Conservation (phyloP, 2,329 filamentous ascomycete genomes). For the Stromatinia cepivora region DNA sequence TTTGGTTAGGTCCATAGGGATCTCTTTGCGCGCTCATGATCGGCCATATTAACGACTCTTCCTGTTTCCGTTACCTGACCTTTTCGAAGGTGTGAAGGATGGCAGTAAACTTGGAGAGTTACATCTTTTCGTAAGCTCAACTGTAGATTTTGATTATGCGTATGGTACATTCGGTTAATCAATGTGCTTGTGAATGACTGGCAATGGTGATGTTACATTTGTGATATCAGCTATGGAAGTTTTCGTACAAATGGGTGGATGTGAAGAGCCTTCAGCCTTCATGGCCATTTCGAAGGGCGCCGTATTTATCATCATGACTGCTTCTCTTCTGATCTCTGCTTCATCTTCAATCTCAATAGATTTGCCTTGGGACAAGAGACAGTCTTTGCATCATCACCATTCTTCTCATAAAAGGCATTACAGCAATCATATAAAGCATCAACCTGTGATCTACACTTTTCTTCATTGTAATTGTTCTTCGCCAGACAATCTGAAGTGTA, state of each 20-base stretch:
- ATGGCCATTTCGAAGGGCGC: background rate
- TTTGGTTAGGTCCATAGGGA: constrained; percentile 82
- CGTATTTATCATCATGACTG: constrained; percentile 4
- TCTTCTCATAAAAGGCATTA: constrained; percentile 77
- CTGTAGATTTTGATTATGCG: background rate
- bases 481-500: constrained; percentile 69
- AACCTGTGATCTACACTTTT: constrained; percentile 74
- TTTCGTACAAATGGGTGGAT: background rate
- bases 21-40: constrained; percentile 96
- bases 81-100: constrained; percentile 49
- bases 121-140: constrained; percentile 40
- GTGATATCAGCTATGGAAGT: background rate
- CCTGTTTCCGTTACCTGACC: constrained; percentile 69
- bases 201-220: background rate
- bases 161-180: background rate
- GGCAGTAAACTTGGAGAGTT: constrained; percentile 53
- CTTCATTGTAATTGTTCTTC: constrained; percentile 82
- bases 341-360: constrained; percentile 80
- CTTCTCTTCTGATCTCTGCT: constrained; percentile 54
- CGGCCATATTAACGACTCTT: constrained; percentile 82
- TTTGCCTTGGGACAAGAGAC: constrained; percentile 83
- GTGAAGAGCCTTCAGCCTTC: background rate
- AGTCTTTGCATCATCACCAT: constrained; percentile 74
- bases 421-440: constrained; percentile 93
- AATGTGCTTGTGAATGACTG: background rate